Conservation (phyloP, 805 yeast genomes). For the Nakazawaea wyomingensis region DNA sequence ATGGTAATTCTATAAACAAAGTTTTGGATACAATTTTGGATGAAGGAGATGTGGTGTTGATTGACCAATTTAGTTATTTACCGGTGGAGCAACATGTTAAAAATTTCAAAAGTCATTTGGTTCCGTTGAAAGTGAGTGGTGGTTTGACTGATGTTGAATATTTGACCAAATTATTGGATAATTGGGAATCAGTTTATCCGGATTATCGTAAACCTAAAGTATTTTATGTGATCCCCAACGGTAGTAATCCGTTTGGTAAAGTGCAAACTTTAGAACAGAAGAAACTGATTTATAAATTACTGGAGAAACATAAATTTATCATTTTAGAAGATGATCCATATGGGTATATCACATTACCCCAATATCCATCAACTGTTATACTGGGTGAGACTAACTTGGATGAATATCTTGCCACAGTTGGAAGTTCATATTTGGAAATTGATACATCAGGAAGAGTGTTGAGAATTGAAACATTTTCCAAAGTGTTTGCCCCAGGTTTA, state of each 20-base stretch:
- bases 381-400: slow-evolving; percentile 22
- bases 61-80: slow-evolving; percentile 54
- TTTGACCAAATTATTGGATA: slow-evolving; percentile 38
- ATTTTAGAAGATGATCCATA: slow-evolving; percentile 60
- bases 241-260: slow-evolving; percentile 52
- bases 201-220: slow-evolving; percentile 44
- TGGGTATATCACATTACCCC: slow-evolving; percentile 44
- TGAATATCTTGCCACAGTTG: slow-evolving; percentile 34
- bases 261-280: slow-evolving; percentile 38
- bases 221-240: slow-evolving; percentile 51
- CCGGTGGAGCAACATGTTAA: slow-evolving; percentile 39
- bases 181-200: slow-evolving; percentile 42
- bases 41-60: slow-evolving; percentile 42
- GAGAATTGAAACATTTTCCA: slow-evolving; percentile 51
- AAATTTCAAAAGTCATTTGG: slow-evolving; percentile 40
- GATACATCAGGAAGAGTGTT: slow-evolving; percentile 51
- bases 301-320: slow-evolving; percentile 43
- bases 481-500: slow-evolving; percentile 52
- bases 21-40: slow-evolving; percentile 45
- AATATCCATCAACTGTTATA: slow-evolving; percentile 21
- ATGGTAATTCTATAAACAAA: slow-evolving; percentile 52
- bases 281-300: slow-evolving; percentile 37
- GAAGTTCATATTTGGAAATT: slow-evolving; percentile 40
- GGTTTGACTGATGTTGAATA: slow-evolving; percentile 40
- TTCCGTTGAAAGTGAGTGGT: slow-evolving; percentile 36